These are phyloP conservation scores for Sorghum bicolor DNA, from an alignment of 176 grass and related monocot species.

Conservation along the genomic window DNA sequence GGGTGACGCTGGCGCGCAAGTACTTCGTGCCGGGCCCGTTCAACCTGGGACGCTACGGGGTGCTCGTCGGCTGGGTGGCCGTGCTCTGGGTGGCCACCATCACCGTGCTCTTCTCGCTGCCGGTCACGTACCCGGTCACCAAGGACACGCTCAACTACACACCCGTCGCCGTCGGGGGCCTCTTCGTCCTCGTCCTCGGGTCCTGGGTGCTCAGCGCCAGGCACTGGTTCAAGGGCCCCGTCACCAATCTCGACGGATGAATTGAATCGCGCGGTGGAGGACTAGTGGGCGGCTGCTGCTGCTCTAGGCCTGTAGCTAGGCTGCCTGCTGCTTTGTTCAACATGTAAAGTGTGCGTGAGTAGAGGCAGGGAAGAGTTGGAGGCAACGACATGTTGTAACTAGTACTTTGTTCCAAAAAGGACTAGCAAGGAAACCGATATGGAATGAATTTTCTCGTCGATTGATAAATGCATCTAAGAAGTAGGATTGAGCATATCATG, in stretches of 20 bases:
- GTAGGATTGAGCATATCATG: too few species aligned
- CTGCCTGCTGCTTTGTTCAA: too few species aligned
- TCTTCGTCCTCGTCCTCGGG: slow-evolving; percentile 48
- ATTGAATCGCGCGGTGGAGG: too few species aligned
- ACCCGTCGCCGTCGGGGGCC: slow-evolving; percentile 62
- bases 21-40: slow-evolving; percentile 65
- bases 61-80: slow-evolving; percentile 62
- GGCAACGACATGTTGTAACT: too few species aligned
- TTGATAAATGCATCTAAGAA: too few species aligned
- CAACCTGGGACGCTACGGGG: slow-evolving; percentile 74
- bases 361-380: too few species aligned
- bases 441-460: too few species aligned
- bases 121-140: slow-evolving; percentile 73
- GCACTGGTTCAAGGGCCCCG: slow-evolving; percentile 83
- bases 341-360: too few species aligned
- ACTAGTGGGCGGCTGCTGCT: too few species aligned
- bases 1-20: slow-evolving; percentile 74
- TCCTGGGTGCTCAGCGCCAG: slow-evolving; percentile 62
- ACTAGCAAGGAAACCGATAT: too few species aligned
- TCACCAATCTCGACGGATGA: slow-evolving; percentile 53
- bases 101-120: slow-evolving; percentile 90
- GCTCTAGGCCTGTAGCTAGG: too few species aligned
- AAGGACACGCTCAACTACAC: slow-evolving; percentile 89
- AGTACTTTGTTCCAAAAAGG: too few species aligned
- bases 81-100: slow-evolving; percentile 97